phyloP scores from a whole-genome alignment of 2,329 filamentous ascomycete species.

The Microdochium bolleyi region DNA sequence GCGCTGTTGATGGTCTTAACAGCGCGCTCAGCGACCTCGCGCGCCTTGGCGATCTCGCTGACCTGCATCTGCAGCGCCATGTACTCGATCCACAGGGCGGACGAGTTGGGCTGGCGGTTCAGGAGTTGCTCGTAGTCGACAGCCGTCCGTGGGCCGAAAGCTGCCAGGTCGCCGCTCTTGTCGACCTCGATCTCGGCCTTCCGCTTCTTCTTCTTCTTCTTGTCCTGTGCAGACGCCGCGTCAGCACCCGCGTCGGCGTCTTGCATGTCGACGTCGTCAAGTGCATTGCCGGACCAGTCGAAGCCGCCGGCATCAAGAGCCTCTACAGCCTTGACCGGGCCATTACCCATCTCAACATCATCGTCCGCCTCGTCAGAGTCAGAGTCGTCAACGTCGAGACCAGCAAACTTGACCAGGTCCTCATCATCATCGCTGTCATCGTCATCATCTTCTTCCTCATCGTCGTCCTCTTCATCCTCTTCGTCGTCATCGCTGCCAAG shows the following conservation, averaged over 20 bases:
- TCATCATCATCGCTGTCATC: slow-evolving; percentile 26
- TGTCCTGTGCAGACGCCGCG: slow-evolving; percentile 26
- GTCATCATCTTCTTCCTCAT: slow-evolving; percentile 35
- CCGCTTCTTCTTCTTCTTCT: slow-evolving; percentile 69
- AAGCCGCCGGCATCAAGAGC: slow-evolving; percentile 71
- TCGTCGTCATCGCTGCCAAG: slow-evolving; percentile 12
- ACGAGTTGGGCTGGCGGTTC: slow-evolving; percentile 88
- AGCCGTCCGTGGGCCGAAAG: slow-evolving; percentile 77
- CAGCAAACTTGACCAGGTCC: slow-evolving; percentile 11
- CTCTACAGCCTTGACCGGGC: slow-evolving; percentile 24
- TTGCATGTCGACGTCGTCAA: slow-evolving; percentile 44
- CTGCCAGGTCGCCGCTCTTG: slow-evolving; percentile 84
- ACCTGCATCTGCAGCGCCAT: slow-evolving; percentile 98
- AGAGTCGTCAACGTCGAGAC: slow-evolving; percentile 16
- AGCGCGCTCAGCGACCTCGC: slow-evolving; percentile 84
- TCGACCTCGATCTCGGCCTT: slow-evolving; percentile 78
- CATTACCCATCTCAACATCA: slow-evolving; percentile 33
- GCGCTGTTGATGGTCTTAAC: slow-evolving; percentile 85
- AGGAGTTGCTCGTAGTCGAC: slow-evolving; percentile 92
- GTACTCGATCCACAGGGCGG: slow-evolving; percentile 88
- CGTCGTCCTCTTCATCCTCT: slow-evolving; percentile 25
- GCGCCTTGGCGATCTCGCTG: slow-evolving; percentile 79
- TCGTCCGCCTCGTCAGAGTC: slow-evolving; percentile 31
- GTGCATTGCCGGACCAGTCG: slow-evolving; percentile 73
- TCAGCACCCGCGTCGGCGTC: slow-evolving; percentile 39